Evolutionary conservation across 2,329 filamentous ascomycete species (phyloP), one percentile per base, ranked within the genome.

Genomic region (Aspergillus proliferans): DNA sequence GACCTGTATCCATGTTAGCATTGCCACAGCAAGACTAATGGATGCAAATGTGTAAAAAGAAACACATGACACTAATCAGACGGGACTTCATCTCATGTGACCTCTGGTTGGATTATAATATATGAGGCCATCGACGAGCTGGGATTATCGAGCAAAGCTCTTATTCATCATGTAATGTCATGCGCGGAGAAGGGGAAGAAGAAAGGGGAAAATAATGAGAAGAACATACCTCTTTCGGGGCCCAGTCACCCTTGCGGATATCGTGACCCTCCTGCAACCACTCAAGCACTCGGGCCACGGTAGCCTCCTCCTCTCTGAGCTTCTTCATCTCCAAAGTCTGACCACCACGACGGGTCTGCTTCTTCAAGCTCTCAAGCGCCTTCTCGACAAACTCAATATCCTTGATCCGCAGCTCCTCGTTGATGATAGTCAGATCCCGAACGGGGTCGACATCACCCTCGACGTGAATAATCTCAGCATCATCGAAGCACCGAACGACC

Each of bases 361-460:
- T 98, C 77, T 87, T 85, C 61, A 95, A 80, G 70, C 81, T 84
- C 71, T 97, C 94, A 48, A 93, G 83, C 3, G 91, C 87, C 81
- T 98, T 98, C 76, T 95, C 91, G 52, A 88, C 84, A 69, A 97
- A 98, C 77, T 98, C 94, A 58, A 96, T 96, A 74, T 98, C 93
- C 79, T 98, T 98, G 71, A 96, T 85, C 55, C 92, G 85, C 66
- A 98, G 78, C 76, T 98, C 93, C 68, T 97, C 91, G 70, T 85
- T 89, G 74, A 98, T 97, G 71, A 98, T 98, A 66, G 89, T 87
- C 60, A 98, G 74, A 78, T 98, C 93, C 67, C 93, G 86, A 52
- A 87, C 82, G 30, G 93, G 94, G 75, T 98, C 88, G 62, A 98
- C 94, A 64, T 98, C 93, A 69, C 93, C 94, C 79, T 98, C 94